These are phyloP conservation scores for Aquanectria penicillioides DNA, from an alignment of 2,329 filamentous ascomycete species.

Conservation along the genomic window DNA sequence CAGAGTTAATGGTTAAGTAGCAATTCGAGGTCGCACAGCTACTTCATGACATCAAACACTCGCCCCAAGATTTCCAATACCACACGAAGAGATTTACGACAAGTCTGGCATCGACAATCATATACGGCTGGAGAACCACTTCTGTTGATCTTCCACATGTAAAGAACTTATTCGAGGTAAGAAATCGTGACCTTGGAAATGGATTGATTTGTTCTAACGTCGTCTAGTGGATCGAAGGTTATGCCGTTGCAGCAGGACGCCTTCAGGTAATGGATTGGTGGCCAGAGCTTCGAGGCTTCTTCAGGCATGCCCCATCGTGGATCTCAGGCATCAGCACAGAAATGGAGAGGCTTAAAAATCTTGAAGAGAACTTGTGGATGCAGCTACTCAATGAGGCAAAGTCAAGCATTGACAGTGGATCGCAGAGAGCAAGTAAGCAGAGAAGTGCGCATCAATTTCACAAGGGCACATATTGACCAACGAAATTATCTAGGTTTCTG, in stretches of 20 bases:
- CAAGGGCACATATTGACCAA: background rate
- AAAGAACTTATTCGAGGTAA: constrained; percentile 7
- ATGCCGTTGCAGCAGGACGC: constrained; percentile 5
- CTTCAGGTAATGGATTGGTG: constrained; percentile 17
- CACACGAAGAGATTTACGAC: constrained; percentile 7
- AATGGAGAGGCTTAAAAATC: constrained; percentile 9
- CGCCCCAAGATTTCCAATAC: background rate
- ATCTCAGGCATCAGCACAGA: constrained; percentile 4
- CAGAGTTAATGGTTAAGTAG: background rate
- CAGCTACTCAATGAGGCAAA: constrained; percentile 1
- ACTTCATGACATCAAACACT: background rate
- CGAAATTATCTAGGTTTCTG: background rate
- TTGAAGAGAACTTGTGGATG: constrained; percentile 14
- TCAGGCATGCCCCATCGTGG: constrained; percentile 4
- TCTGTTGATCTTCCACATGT: background rate
- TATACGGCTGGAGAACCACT: constrained; percentile 16
- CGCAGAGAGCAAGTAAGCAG: constrained; percentile 11
- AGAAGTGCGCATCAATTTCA: no score
- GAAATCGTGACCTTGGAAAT: no score
- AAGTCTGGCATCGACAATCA: constrained; percentile 14
- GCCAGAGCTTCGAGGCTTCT: constrained; percentile 4
- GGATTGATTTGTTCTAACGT: background rate
- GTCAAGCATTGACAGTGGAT: background rate
- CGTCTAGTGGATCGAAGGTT: constrained; percentile 8
- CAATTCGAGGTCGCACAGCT: constrained; percentile 13